A percentile compares a stretch with the other conserved stretches of the same genome.
Conservation (phyloP, 306 rosid genomes). For the peach (Prunus persica) region Prunus_persica_NCBIv2 NC_034009.1:26910501-26911000, state of each 20-base stretch:
- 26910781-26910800: background rate
- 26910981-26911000: slow-evolving; percentile 82
- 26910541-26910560: slow-evolving; percentile 77
- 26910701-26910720: slow-evolving; percentile 65
- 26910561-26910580: slow-evolving; percentile 89
- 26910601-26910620: slow-evolving; percentile 59
- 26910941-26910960: slow-evolving; percentile 25
- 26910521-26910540: slow-evolving; percentile 61
- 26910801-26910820: background rate
- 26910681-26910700: slow-evolving; percentile 87
- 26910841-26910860: background rate
- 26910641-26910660: slow-evolving; percentile 82
- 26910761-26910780: background rate
- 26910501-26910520: slow-evolving; percentile 9
- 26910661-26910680: slow-evolving; percentile 98
- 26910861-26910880: background rate
- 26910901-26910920: background rate
- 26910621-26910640: slow-evolving; percentile 77
- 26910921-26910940: background rate
- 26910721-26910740: slow-evolving; percentile 9
- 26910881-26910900: background rate
- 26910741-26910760: background rate
- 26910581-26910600: slow-evolving; percentile 77
- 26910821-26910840: background rate
- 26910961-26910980: slow-evolving; percentile 93